Conservation (phyloP, 1,284 basidiomycete species). For the Rhodotorula sp. region DNA sequence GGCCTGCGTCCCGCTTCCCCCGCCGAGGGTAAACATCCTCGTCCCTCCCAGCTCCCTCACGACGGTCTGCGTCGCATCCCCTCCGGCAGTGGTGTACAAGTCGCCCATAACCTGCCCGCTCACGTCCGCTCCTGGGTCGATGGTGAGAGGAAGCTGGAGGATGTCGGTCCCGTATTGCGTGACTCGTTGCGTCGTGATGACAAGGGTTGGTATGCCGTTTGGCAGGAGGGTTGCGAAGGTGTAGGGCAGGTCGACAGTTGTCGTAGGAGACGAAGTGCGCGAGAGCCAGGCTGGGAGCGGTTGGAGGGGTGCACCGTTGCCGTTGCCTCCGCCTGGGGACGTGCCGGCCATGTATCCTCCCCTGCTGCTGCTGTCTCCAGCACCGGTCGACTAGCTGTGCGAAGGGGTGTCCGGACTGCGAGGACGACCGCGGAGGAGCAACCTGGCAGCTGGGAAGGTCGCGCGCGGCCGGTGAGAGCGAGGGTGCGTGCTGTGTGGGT, state of each 20-base stretch:
- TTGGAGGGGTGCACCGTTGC: constrained; percentile 11
- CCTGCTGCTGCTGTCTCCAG: not conserved
- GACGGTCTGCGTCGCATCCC: constrained; percentile 2
- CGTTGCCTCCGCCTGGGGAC: constrained; percentile 20
- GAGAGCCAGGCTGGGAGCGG: constrained; percentile 30
- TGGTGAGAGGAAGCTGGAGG: constrained; percentile 32
- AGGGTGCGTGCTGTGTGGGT: too few relatives aligned
- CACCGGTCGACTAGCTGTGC: too few relatives aligned
- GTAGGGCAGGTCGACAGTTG: constrained; percentile 16
- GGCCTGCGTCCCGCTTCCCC: not conserved
- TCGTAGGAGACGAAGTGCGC: constrained; percentile 17
- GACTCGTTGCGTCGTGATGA: not conserved
- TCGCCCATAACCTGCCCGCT: constrained; percentile 17
- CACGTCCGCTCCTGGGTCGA: constrained; percentile 2
- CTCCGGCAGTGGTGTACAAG: constrained; percentile 31
- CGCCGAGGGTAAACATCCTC: constrained; percentile 19
- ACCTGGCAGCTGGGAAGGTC: too few relatives aligned
- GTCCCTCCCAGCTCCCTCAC: constrained; percentile 23
- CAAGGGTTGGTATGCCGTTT: constrained; percentile 16
- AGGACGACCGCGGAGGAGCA: too few relatives aligned
- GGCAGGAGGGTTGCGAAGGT: constrained; percentile 20
- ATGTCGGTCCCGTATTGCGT: constrained; percentile 29
- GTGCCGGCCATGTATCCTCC: not conserved
- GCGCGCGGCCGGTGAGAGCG: too few relatives aligned
- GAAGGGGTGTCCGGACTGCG: too few relatives aligned